Evolutionary conservation across 1,139 yeast genomes (phyloP), one percentile per base, ranked within the genome.

Genomic region (Saccharomyces hybrid): DNA sequence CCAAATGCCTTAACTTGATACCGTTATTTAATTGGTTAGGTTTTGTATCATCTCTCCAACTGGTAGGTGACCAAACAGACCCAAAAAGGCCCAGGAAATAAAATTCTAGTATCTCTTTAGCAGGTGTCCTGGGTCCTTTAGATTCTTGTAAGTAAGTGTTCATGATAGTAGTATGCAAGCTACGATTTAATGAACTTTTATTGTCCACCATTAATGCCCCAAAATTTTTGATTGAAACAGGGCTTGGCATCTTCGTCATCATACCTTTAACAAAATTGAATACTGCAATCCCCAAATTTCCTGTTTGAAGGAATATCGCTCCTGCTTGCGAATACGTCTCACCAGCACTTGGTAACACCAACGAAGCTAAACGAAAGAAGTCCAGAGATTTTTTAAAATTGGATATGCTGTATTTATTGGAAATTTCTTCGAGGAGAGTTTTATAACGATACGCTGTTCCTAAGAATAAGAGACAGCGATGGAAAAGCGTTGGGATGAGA

Each of bases 291-390:
- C 78, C 72, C 46, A 69, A 68, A 56, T 73, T 73, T 47, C 71
- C 72, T 47, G 72, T 70, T 26, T 73, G 67, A 50, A 73, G 70
- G 57, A 77, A 76, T 23, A 84, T 76, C 71, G 84, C 78, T 5
- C 88, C 89, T 52, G 81, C 76, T 61, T 83, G 87, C 44, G 65
- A 57, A 61, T 81, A 81, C 1, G 88, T 83, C 61, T 83, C 89
- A 55, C 85, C 85, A 55, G 82, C 73, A 0, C 87, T 80, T 1
- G 90, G 91, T 44, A 84, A 68, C 26, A 84, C 68, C 46, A 78
- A 62, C 32, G 82, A 77, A 28, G 88, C 82, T 47, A 73, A 65
- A 53, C 78, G 75, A 59, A 82, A 81, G 60, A 75, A 76, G 57
- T 76, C 75, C 23, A 80, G 66, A 0, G 87, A 73, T 67, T 64